Conservation (phyloP, 1,284 basidiomycete species). For the Anthracocystis panici-leucophaei region DNA sequence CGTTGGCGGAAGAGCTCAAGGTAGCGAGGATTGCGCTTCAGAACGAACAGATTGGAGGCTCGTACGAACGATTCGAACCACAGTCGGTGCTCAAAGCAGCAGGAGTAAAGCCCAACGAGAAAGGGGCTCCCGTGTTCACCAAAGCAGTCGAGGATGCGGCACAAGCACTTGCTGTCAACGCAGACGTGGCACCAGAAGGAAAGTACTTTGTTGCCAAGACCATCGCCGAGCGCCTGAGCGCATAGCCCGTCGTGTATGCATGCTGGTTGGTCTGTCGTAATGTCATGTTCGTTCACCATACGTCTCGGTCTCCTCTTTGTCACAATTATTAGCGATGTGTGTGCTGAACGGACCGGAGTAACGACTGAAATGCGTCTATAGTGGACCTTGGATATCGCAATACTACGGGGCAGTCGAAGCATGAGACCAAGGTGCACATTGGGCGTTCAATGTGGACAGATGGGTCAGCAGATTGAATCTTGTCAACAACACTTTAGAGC, state of each 20-base stretch:
- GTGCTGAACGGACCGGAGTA: too few species aligned
- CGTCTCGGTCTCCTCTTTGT: too few species aligned
- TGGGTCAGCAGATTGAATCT: too few species aligned
- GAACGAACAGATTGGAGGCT: slow-evolving; percentile 40
- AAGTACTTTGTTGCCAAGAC: slow-evolving; percentile 33
- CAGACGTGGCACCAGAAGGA: slow-evolving; percentile 30
- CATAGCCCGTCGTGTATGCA: background rate
- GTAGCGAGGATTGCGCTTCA: slow-evolving; percentile 30
- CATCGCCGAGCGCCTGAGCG: slow-evolving; percentile 28
- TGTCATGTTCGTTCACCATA: too few species aligned
- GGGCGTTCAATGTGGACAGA: too few species aligned
- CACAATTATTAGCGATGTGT: too few species aligned
- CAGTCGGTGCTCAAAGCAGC: slow-evolving; percentile 24
- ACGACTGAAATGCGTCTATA: slow-evolving; percentile 14
- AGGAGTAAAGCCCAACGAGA: slow-evolving; percentile 8
- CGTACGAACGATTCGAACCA: slow-evolving; percentile 25
- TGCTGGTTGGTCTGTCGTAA: background rate
- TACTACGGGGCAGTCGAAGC: background rate
- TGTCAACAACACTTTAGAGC: too few species aligned
- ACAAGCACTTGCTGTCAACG: slow-evolving; percentile 33
- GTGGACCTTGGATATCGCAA: slow-evolving; percentile 46
- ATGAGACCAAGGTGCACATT: too few species aligned
- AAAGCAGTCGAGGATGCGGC: slow-evolving; percentile 36
- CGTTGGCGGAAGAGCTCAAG: slow-evolving; percentile 36
- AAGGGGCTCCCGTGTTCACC: background rate